phyloP scores from a whole-genome alignment of 2,329 filamentous ascomycete genomes.

The Monosporascus cannonballus region DNA sequence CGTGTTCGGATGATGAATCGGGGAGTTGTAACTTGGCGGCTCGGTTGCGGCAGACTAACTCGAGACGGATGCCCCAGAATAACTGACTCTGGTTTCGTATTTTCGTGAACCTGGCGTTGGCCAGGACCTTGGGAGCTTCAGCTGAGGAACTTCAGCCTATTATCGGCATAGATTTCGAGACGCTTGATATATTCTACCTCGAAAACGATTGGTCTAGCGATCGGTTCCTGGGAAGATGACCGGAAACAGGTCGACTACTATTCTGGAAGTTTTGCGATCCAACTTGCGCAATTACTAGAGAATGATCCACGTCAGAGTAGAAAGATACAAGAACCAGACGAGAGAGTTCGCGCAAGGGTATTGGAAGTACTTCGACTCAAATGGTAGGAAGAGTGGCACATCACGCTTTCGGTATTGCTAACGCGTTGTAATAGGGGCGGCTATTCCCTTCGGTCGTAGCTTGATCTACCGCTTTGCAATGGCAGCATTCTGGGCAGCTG shows the following conservation, averaged over 20 bases:
- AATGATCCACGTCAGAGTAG: constrained; percentile 32
- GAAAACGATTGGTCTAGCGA: constrained; percentile 42
- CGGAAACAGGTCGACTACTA: constrained; percentile 44
- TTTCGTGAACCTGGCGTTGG: constrained; percentile 40
- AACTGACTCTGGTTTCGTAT: constrained; percentile 51
- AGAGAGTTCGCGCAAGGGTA: constrained; percentile 33
- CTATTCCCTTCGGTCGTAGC: constrained; percentile 46
- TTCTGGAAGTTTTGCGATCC: constrained; percentile 47
- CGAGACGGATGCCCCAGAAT: constrained; percentile 37
- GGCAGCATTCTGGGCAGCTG: constrained; percentile 41
- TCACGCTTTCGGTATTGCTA: neutral
- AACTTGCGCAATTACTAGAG: constrained; percentile 42
- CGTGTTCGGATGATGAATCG: constrained; percentile 18
- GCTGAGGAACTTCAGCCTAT: constrained; percentile 25
- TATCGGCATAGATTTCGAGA: constrained; percentile 35
- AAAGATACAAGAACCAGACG: constrained; percentile 32
- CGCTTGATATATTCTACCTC: constrained; percentile 39
- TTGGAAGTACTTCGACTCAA: constrained; percentile 41
- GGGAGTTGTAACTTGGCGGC: constrained; percentile 29
- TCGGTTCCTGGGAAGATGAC: constrained; percentile 34
- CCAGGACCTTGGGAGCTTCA: constrained; percentile 33
- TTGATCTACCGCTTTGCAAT: constrained; percentile 46
- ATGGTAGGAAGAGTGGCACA: constrained; percentile 26
- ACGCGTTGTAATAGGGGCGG: constrained; percentile 30
- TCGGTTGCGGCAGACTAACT: constrained; percentile 38